phyloP scores from a whole-genome alignment of 2,329 filamentous ascomycete genomes.

The Myriosclerotinia curreyana region DNA sequence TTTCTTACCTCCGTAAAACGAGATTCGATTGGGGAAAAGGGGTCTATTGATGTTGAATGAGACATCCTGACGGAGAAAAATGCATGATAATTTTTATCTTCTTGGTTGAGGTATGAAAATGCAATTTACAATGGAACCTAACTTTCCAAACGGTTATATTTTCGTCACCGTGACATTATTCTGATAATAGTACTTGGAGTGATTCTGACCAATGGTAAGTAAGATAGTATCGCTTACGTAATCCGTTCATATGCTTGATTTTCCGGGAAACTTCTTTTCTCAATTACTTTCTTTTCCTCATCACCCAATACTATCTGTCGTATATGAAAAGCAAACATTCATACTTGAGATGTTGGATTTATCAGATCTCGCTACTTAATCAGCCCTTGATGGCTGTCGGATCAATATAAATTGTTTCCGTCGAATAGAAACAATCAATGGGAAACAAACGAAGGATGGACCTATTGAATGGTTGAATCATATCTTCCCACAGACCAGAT shows the following conservation, averaged over 20 bases:
- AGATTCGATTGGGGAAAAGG: not conserved
- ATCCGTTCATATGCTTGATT: not conserved
- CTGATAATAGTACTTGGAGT: not conserved
- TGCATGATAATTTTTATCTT: not conserved
- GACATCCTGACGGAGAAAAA: not conserved
- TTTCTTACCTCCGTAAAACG: not conserved
- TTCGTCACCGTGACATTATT: not conserved
- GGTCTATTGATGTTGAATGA: not conserved
- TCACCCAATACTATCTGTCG: no score
- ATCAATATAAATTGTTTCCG: not conserved
- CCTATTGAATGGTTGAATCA: not conserved
- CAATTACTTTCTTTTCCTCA: no score
- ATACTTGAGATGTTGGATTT: not conserved
- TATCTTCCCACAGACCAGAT: not conserved
- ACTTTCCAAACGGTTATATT: not conserved
- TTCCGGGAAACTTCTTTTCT: not conserved
- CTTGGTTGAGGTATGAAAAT: not conserved
- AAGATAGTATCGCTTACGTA: not conserved
- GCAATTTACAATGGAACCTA: not conserved
- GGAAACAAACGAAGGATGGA: not conserved
- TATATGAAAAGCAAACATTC: no score
- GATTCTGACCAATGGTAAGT: not conserved
- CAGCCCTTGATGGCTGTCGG: not conserved
- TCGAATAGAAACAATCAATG: not conserved
- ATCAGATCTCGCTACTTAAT: no score